A percentile compares a stretch with the other conserved stretches of the same genome.
These are phyloP conservation scores for Colletotrichum lupini DNA, from an alignment of 2,329 filamentous ascomycete species.

Conservation along the genomic window DNA sequence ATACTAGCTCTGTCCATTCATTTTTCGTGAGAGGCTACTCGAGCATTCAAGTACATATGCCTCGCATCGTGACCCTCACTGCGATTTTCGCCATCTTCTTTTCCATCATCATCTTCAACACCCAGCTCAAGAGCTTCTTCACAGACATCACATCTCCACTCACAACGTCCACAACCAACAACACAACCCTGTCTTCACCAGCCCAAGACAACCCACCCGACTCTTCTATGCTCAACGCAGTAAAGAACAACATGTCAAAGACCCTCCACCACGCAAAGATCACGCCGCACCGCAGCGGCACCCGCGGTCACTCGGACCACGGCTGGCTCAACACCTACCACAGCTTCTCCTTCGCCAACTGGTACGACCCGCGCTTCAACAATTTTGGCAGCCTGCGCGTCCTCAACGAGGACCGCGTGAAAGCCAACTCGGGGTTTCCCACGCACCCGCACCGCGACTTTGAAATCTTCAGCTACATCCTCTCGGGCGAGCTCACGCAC, in stretches of 20 bases:
- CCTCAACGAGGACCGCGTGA: slow-evolving; percentile 89
- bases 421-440: slow-evolving; percentile 79
- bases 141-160: slow-evolving; percentile 39
- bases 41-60: slow-evolving; percentile 50
- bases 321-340: slow-evolving; percentile 91
- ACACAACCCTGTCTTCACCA: slow-evolving; percentile 31
- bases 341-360: slow-evolving; percentile 84
- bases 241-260: slow-evolving; percentile 68
- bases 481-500: slow-evolving; percentile 88
- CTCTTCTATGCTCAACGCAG: slow-evolving; percentile 46
- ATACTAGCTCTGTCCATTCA: slow-evolving; percentile 7
- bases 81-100: slow-evolving; percentile 50
- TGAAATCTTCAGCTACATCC: slow-evolving; percentile 89
- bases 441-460: slow-evolving; percentile 88
- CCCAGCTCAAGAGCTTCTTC: slow-evolving; percentile 40
- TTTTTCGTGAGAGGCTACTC: not conserved
- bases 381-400: slow-evolving; percentile 83
- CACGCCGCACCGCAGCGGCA: slow-evolving; percentile 76
- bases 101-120: slow-evolving; percentile 49
- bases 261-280: slow-evolving; percentile 76
- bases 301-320: slow-evolving; percentile 82
- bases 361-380: slow-evolving; percentile 74
- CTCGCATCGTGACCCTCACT: slow-evolving; percentile 45
- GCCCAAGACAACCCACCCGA: slow-evolving; percentile 11
- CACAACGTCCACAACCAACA: slow-evolving; percentile 37